A percentile compares a stretch with the other conserved stretches of the same genome.
Conservation (phyloP, 1,139 yeast genomes). For the Geotrichum phurueaensis region DNA sequence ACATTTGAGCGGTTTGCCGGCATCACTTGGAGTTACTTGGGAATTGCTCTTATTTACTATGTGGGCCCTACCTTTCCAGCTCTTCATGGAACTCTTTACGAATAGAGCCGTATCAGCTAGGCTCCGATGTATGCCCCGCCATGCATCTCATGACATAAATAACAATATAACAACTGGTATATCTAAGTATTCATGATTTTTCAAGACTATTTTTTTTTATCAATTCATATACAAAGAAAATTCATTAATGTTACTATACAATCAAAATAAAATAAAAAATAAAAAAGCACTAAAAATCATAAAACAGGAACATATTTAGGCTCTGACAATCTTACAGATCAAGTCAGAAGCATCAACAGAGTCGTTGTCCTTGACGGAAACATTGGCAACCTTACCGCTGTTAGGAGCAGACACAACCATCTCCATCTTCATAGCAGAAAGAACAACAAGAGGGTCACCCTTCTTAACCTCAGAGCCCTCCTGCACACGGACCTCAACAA, state of each 20-base stretch:
- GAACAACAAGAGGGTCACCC: slow-evolving; percentile 92
- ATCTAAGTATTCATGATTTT: not conserved
- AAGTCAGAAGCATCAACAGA: slow-evolving; percentile 92
- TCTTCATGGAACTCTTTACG: not conserved
- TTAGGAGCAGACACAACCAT: slow-evolving; percentile 95
- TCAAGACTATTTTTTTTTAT: not conserved
- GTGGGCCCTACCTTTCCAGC: not conserved
- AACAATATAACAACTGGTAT: not conserved
- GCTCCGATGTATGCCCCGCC: not conserved
- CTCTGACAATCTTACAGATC: slow-evolving; percentile 45
- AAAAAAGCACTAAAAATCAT: not conserved
- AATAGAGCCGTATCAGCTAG: not conserved
- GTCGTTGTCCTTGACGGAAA: slow-evolving; percentile 81
- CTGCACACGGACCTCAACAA: slow-evolving; percentile 87
- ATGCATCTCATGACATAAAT: not conserved
- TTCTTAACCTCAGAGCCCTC: slow-evolving; percentile 84
- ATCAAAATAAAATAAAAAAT: not conserved
- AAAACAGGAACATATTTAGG: slow-evolving; percentile 1
- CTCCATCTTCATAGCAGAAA: slow-evolving; percentile 99
- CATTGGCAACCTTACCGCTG: slow-evolving; percentile 73
- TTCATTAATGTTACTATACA: not conserved
- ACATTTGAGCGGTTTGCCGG: slow-evolving; percentile 68
- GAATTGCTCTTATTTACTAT: slow-evolving; percentile 39
- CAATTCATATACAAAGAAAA: not conserved
- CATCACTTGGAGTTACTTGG: slow-evolving; percentile 52